Evolutionary conservation across 371 early-diverging fungal species (phyloP), one percentile per base, ranked within the genome.

Genomic region (Circinella umbellata): DNA sequence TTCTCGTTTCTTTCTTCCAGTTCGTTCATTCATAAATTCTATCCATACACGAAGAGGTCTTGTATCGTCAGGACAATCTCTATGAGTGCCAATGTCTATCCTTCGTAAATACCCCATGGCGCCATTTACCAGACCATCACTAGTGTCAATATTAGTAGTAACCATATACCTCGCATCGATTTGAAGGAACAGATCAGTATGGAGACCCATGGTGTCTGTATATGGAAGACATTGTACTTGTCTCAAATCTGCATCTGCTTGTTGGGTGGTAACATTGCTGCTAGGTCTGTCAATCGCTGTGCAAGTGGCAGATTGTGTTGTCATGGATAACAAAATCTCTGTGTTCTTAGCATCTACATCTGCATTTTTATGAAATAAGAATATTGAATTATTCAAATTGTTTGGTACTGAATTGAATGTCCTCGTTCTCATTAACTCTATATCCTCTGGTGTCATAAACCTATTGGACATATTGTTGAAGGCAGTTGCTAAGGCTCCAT

Each of bases 381-480:
- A 57, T 17, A 57, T 27, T 13, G 57, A 34, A 5, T 34, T 27
- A 18, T 57, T 34, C 4, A 34, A 20, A 5, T 34, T 34, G 5
- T 7, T 10, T 34, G 57, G 57, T n/a, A 27, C n/a, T 27, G 18
- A 57, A 34, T 57, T 57, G 42, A 9, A 42, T 42, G 11, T 42
- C 42, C 6, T 42, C 2, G 42, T 42, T 42, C 6, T 42, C 42
- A 27, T 27, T 27, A 27, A 27, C 27, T 27, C 61, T 35, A 55
- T 15, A 57, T 69, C 64, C 4, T 5, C 42, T 13, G n/a, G 39
- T 17, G 60, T 60, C 70, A 61, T 69, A 7, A 61, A 35, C n/a
- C 53, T 60, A 13, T 57, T 15, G 3, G 48, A 59, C 70, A 69
- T 64, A n/a, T 60, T 57, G 37, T 64, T 69, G 11, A 69, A 37